Evolutionary conservation across 2,329 filamentous ascomycete genomes (phyloP), one percentile per base, ranked within the genome.

Genomic region (Cladosporium oxysporum): DNA sequence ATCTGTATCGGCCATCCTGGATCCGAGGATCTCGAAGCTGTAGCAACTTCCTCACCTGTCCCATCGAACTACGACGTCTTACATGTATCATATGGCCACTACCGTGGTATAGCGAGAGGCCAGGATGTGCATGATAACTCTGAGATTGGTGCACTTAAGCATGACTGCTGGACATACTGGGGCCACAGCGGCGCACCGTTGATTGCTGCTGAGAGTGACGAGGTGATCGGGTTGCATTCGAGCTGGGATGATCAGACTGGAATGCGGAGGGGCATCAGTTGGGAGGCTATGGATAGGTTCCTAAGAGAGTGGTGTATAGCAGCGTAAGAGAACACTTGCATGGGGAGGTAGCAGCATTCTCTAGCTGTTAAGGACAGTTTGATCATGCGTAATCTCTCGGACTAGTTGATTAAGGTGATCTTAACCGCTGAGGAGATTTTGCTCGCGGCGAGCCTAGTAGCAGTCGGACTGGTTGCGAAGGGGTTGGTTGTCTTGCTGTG

Each of bases 101-200:
- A 79, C 61, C 73, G 76, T 11, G 83, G 83, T 0, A 74, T 78
- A 59, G 75, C 74, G 1, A 62, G 69, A 11, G 77, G 68, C 3
- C 78, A 78, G 60, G 79, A 85, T 70, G 72, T 76, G 2, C 80
- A 85, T 62, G 81, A 86, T 66, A 85, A 85, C 68, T 78, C 77
- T 1, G 81, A 83, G 28, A 85, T 86, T 62, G 84, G 83, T 1
- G 79, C 79, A 0, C 68, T 86, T 69, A 82, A 79, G 78, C 84
- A 86, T 71, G 80, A 82, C 69, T 83, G 82, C 65, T 86, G 84
- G 84, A 86, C 83, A 1, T 86, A 85, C 71, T 85, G 84, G 84
- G 84, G 84, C 1, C 83, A 85, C 71, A 84, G 80, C 26, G 83
- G 83, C 3, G 84, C 83, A 5, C 83, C 82, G 1, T 71, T 86